Evolutionary conservation across 768 basidiomycete genomes (phyloP), one percentile per base, ranked within the genome.

Genomic region (Psilocybe cubensis): DNA sequence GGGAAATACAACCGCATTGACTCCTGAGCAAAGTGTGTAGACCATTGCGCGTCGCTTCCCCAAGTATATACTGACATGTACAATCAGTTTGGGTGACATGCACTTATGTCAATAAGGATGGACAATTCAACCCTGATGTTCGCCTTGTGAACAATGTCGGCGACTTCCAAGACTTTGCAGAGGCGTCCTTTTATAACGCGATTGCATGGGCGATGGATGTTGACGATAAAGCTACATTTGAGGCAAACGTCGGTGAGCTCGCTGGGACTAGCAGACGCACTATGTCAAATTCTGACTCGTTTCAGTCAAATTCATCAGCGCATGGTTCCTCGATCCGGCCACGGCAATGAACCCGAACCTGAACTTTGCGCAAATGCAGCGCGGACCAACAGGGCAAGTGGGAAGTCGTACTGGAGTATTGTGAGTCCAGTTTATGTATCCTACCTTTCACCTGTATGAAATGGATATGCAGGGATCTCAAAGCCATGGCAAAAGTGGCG

Each of bases 341-440:
- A 88, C 87, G 1, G 70, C 61, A 33, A 88, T 89, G 87, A 87
- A 84, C 52, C 87, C 87, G 0, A 83, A 86, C 62, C 69, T 90
- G 40, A 76, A 85, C 56, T 89, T 79, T 64, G 79, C 74, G 0
- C 85, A 86, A 60, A 78, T 85, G 68, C 48, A 74, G 53, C 71
- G 79, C 7, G 79, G 78, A 40, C 76, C 77, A 11, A 60, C 58
- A 49, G 74, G 74, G 14, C 69, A 75, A 61, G 51, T 62, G 41
- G 81, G 81, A 46, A 75, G 74, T 28, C 83, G 79, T 60, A 83
- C 81, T 18, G 85, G 86, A 57, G 70, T 86, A 41, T 73, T 85
- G 82, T 84, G 56, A 69, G 80, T 72, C 23, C n/a, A 17, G 3
- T 8, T 10, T 21, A 14, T 45, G 3, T 38, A 9, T 24, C 31